A percentile compares a stretch with the other conserved stretches of the same genome.
These are phyloP conservation scores for Amphicarpaea edgeworthii DNA, from an alignment of 306 rosid species.

Conservation along the genomic window DNA sequence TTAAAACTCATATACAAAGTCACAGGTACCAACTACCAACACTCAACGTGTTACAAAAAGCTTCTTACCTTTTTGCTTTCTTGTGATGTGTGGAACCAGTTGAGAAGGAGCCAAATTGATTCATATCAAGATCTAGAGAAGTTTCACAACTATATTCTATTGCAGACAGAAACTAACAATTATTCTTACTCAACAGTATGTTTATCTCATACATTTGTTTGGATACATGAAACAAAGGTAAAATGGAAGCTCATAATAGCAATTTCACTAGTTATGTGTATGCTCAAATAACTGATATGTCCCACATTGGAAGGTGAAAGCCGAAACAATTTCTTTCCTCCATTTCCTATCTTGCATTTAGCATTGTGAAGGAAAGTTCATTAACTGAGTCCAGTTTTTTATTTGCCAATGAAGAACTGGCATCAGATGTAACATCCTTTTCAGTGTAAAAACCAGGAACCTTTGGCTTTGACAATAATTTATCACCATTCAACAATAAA, in stretches of 20 bases:
- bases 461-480: not conserved
- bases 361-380: not conserved
- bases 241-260: no score
- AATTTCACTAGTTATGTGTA: not conserved
- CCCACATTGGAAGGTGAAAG: no score
- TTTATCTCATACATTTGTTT: no score
- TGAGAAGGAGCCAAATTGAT: not conserved
- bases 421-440: no score
- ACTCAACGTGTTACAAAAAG: not conserved
- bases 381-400: not conserved
- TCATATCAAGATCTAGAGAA: not conserved
- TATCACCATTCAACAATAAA: constrained; percentile 24
- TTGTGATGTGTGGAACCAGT: not conserved
- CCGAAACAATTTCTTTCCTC: no score
- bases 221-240: no score
- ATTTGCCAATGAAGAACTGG: not conserved
- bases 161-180: not conserved
- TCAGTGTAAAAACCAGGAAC: constrained; percentile 17
- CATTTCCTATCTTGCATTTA: constrained; percentile 24
- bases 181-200: no score
- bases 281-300: not conserved
- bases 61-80: not conserved
- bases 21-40: not conserved
- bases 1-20: not conserved
- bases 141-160: no score